Base-by-base conservation (phyloP, 164 flowering plant species). In the Macadamia integrifolia region DNA sequence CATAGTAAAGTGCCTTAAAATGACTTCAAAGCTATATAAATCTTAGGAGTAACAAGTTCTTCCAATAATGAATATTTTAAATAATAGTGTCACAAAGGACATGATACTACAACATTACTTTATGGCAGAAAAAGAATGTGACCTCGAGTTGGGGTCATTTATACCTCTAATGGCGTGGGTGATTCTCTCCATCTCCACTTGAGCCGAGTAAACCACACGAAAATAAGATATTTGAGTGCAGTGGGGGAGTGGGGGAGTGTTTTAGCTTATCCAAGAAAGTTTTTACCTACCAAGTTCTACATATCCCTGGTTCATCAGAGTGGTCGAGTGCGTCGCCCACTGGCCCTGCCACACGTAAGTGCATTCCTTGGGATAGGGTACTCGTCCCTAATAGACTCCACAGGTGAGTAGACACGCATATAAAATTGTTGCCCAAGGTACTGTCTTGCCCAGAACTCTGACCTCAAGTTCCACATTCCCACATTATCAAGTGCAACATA, bases 391-490 rank as follows among this genome's bases (percentile, higher is more conserved):
- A 69, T 0, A 0, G 92, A 86, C 9, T 72, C 50, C 2, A 70
- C 77, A 0, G 91, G 86, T 6, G 96, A 57, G 58, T 85, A 84
- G 30, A 92, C 94, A 1, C 94, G 80, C 23, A 92, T 64, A 62
- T 90, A 92, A 57, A 88, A 86, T 60, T 92, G 98, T 60, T 90
- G 89, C 3, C 98, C 98, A 0, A 90, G 83, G 73, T 88, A 90
- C 66, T 85, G 94, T 32, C 93, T 71, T 46, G 88, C 86, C 96
- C 94, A 92, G 48, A 68, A 76, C 75, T 92, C 86, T 5, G 77
- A 64, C 67, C 98, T 85, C 69, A 92, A 15, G 69, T 92, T 92
- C 98, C 98, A 92, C 98, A 89, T 92, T 9, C 98, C 98, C 13
- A 84, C 87, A 57, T 92, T 92, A 67, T 92, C 98, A 0, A 92